Conservation (phyloP, 2,329 filamentous ascomycete genomes). For the Microthyrium microscopicum region DNA sequence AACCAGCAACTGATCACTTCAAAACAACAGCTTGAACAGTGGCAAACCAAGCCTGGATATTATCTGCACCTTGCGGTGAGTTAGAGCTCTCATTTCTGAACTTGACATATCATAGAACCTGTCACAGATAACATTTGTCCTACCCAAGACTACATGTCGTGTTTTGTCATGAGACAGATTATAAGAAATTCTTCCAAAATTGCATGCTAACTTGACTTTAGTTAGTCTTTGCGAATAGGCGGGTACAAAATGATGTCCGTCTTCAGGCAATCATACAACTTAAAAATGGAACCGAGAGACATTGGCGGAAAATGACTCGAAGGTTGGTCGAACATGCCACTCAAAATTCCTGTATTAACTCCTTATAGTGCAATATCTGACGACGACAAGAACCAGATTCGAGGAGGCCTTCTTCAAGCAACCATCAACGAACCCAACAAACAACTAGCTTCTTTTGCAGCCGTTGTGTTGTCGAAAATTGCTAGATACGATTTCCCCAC, state of each 20-base stretch:
- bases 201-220: too few species aligned
- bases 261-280: too few species aligned
- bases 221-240: too few species aligned
- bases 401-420: constrained; percentile 56
- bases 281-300: constrained; percentile 94
- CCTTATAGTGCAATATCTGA: constrained; percentile 38
- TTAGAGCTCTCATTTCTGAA: too few species aligned
- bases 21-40: constrained; percentile 34
- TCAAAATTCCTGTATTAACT: not conserved
- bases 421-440: constrained; percentile 62
- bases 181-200: too few species aligned
- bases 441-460: constrained; percentile 70
- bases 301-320: constrained; percentile 71
- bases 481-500: constrained; percentile 75
- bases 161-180: too few species aligned
- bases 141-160: too few species aligned
- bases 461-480: constrained; percentile 74
- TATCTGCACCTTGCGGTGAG: too few species aligned
- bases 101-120: too few species aligned
- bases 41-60: constrained; percentile 30
- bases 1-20: constrained; percentile 33
- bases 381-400: constrained; percentile 62
- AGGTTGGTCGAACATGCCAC: too few species aligned
- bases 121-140: too few species aligned
- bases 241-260: too few species aligned